These are phyloP conservation scores for Plasmodium yoelii DNA, from an alignment of 169 alveolate species.

Conservation along the genomic window DNA sequence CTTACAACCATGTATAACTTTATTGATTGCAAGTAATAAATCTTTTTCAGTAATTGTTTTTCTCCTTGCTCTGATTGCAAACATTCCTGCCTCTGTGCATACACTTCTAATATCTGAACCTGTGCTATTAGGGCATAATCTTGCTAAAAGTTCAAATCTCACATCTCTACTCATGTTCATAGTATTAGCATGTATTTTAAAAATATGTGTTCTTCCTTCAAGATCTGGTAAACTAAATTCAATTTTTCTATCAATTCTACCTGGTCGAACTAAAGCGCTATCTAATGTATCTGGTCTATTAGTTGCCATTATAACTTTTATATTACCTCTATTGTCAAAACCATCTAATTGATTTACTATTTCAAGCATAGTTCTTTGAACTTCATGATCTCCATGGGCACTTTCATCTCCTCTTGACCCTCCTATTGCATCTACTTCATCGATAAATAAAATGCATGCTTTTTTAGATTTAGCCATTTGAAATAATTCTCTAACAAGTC, in stretches of 20 bases:
- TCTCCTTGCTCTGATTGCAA: conserved; percentile 99
- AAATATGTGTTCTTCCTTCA: conserved; percentile 97
- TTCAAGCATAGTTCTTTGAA: conserved; percentile 99
- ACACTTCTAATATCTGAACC: conserved; percentile 99
- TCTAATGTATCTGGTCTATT: conserved; percentile 99
- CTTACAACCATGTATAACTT: conserved; percentile 97
- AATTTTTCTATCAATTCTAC: conserved; percentile 98
- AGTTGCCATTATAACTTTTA: conserved; percentile 98
- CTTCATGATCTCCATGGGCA: conserved; percentile 98
- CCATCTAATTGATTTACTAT: conserved; percentile 99
- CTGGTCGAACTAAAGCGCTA: conserved; percentile 98
- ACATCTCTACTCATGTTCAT: conserved; percentile 97
- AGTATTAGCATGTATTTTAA: conserved; percentile 98
- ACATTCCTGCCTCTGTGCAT: conserved; percentile 99
- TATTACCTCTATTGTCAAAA: conserved; percentile 98
- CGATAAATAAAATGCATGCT: conserved; percentile 98
- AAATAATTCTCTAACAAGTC: conserved; percentile 98
- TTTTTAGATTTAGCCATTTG: conserved; percentile 97
- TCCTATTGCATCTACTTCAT: conserved; percentile 98
- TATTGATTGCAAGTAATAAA: conserved; percentile 96
- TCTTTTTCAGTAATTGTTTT: conserved; percentile 98
- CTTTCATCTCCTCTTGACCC: conserved; percentile 93
- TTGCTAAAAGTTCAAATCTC: conserved; percentile 97
- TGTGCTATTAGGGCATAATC: conserved; percentile 98
- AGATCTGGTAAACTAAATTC: conserved; percentile 99